A percentile compares a stretch with the other conserved stretches of the same genome.
phyloP scores from a whole-genome alignment of 2,329 filamentous ascomycete species.

The Fusarium robinianum region DNA sequence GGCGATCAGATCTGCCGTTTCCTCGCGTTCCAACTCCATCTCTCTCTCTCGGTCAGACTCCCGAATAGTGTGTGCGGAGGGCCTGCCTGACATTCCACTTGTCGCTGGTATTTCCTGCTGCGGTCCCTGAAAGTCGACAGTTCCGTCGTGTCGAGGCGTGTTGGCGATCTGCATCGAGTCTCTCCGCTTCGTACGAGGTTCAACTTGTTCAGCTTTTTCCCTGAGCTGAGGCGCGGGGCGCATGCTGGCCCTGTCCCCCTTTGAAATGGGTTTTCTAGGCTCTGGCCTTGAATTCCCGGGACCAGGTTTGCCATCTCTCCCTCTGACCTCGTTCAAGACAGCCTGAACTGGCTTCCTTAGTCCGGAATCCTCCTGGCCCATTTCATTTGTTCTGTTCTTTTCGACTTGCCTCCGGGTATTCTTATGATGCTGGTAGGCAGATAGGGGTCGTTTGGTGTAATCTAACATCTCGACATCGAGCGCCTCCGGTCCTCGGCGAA shows the following conservation, averaged over 20 bases:
- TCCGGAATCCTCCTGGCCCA: background rate
- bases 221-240: slow-evolving; percentile 1
- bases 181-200: too few relatives aligned
- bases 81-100: too few relatives aligned
- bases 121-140: too few relatives aligned
- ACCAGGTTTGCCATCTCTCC: background rate
- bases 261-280: background rate
- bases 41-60: too few relatives aligned
- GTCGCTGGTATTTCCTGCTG: too few relatives aligned
- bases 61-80: too few relatives aligned
- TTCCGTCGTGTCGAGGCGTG: too few relatives aligned
- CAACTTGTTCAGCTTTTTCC: background rate
- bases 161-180: too few relatives aligned
- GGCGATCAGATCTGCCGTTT: background rate
- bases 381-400: background rate
- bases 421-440: slow-evolving; percentile 5
- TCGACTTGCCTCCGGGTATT: background rate
- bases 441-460: background rate
- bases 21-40: background rate
- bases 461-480: background rate
- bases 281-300: background rate
- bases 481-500: background rate
- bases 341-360: background rate
- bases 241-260: slow-evolving; percentile 2
- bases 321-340: background rate